Evolutionary conservation across 345 rosid genomes (phyloP), one percentile per base, ranked within the genome.

Genomic region (Sisymbrium irio): DNA sequence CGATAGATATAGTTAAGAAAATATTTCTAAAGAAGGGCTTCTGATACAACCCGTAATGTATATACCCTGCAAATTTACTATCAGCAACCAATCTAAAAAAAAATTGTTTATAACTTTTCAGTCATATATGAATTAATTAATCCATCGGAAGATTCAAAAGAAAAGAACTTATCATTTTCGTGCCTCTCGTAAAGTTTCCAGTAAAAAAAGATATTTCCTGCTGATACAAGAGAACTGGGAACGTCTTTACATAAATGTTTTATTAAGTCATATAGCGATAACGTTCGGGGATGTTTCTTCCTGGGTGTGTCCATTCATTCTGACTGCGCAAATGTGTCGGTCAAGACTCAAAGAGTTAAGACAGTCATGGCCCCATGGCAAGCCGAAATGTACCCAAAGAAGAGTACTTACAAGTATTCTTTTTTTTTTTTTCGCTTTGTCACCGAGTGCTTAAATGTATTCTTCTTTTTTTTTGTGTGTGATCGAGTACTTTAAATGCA

Each of bases 261-360:
- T 55, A 40, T 6, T 11, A 28, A 28, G 15, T 15, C 50, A 39
- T 37, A 67, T 32, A 67, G 11, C 27, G 8, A 22, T 55, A 1
- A 28, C 6, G 7, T 18, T 37, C 9, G 49, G 25, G 25, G 50
- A 25, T 54, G 28, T 14, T 42, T 56, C 33, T 42, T 42, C 33
- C 33, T 42, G 35, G 40, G n/a, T 18, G 22, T 57, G 73, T 32
- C 45, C 36, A 69, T 45, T 49, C 36, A 69, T 45, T 49, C 45
- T 58, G 65, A 58, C 65, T 20, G 74, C 45, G 11, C 27, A 57
- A 8, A 49, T 44, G 15, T 57, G 27, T 33, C 35, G 11, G 54
- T 22, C 19, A 19, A 67, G 51, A 55, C 64, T 56, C 19, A 7
- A 22, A 68, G 53, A 69, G 56, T 57, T 13, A 45, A 44, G 51